Evolutionary conservation across 1,284 basidiomycete genomes (phyloP), one percentile per base, ranked within the genome.

Genomic region (Gastroboletus turbinatus): DNA sequence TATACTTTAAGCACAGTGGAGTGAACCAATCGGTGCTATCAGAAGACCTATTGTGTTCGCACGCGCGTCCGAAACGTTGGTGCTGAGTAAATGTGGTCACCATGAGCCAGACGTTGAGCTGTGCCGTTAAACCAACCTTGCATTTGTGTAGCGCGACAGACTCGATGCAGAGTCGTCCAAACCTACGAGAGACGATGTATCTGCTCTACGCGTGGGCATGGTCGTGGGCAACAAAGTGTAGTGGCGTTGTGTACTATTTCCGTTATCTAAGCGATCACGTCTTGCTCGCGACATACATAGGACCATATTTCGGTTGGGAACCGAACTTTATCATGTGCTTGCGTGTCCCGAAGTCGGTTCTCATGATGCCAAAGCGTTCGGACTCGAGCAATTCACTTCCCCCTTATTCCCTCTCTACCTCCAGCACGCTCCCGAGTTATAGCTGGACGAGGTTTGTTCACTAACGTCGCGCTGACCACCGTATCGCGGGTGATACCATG

Each of bases 121-220:
- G n/a, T 3, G 21, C 8, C 6, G n/a, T 39, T 6, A 32, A n/a
- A 66, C 65, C 2, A n/a, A 69, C 67, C 59, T 64, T 55, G 58
- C 7, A 17, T 49, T 44, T 5, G 51, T 48, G 46, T 29, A 53
- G 29, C 46, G 46, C 29, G 63, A 67, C 44, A 63, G 17, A 32
- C 21, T 51, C 23, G 65, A 64, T 4, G 47, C 47, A 16, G 53
- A 30, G 53, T 61, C 52, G 48, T 56, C 54, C 40, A 36, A 10
- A 9, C 40, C 44, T 8, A 17, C 9, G 0, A 46, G 23, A 11
- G 45, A 47, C 2, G 44, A 40, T 14, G 47, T 23, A 13, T 32
- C 42, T 4, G 58, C 21, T 32, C 23, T 55, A n/a, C 36, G 54
- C 11, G 17, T 40, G 38, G 53, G 35, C 57, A 60, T 60, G 56